A percentile compares a stretch with the other conserved stretches of the same genome.
Conservation (phyloP, 1,284 basidiomycete genomes). For the Tetrapyrgos nigripes region DNA sequence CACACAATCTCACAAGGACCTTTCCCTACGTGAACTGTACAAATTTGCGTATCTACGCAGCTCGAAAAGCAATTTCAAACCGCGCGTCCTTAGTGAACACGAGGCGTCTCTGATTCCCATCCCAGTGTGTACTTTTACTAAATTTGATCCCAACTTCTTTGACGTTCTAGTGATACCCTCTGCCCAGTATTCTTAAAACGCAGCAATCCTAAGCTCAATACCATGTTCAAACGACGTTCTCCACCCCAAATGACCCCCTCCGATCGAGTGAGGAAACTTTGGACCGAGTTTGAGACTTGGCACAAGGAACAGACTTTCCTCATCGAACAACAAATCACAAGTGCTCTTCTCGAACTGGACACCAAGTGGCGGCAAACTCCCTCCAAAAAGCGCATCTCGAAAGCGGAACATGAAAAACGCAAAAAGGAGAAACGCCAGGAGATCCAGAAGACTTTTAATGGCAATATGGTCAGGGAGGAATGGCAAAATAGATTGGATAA, state of each 20-base stretch:
- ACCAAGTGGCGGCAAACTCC: conserved; percentile 2
- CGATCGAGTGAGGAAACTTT: conserved; percentile 12
- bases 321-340: conserved; percentile 7
- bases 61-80: no score
- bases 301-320: conserved; percentile 8
- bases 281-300: conserved; percentile 17
- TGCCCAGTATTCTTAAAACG: conserved; percentile 7
- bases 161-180: conserved; percentile 6
- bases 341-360: conserved; percentile 10
- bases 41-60: no score
- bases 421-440: conserved; percentile 10
- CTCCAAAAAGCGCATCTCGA: conserved; percentile 2
- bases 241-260: conserved; percentile 3
- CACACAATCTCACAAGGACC: no score
- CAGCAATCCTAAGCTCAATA: neutral
- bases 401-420: conserved; percentile 14
- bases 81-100: no score
- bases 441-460: conserved; percentile 10
- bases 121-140: no score
- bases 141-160: no score
- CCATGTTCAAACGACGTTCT: conserved; percentile 6
- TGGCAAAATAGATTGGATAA: conserved; percentile 16
- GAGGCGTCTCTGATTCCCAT: no score
- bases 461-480: conserved; percentile 16
- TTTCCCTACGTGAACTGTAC: no score